These are phyloP conservation scores for Salix caprea DNA, from an alignment of 345 rosid genomes.

Conservation along the genomic window DNA sequence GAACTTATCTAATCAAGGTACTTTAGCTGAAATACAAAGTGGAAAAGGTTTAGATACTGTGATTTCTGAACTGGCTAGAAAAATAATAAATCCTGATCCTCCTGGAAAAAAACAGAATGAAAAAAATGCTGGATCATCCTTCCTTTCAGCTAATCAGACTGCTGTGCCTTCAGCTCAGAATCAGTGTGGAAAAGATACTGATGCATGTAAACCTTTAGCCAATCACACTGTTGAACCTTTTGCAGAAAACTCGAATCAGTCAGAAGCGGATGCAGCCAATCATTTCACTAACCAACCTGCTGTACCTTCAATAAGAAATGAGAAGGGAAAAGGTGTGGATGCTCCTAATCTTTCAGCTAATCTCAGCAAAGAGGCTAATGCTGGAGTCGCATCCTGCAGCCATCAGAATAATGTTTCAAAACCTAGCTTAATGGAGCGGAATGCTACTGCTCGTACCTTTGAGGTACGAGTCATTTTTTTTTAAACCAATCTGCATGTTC, in stretches of 20 bases:
- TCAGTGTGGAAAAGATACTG: not conserved
- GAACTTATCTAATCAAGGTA: not conserved
- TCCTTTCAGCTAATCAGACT: not conserved
- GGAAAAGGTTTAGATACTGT: constrained; percentile 3
- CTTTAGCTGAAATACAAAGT: constrained; percentile 9
- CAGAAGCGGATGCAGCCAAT: not conserved
- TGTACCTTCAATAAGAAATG: not conserved
- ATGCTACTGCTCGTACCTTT: constrained; percentile 40
- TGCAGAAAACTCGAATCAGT: not conserved
- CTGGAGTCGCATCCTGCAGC: constrained; percentile 12
- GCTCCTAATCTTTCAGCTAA: not conserved
- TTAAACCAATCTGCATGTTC: not conserved
- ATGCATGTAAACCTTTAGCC: not conserved
- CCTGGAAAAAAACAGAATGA: not conserved
- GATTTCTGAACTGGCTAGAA: not conserved
- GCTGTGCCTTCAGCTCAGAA: not conserved
- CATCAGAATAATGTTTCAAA: constrained; percentile 21
- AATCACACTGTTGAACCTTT: not conserved
- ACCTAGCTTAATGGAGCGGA: constrained; percentile 48
- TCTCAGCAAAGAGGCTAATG: not conserved
- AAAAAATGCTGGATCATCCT: not conserved
- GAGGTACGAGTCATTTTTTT: constrained; percentile 35
- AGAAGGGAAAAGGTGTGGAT: not conserved
- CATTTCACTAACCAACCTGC: not conserved
- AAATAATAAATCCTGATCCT: constrained; percentile 6